Base-by-base conservation (phyloP, 352 stramenopile species). In the Phytophthora sansomeana region DNA sequence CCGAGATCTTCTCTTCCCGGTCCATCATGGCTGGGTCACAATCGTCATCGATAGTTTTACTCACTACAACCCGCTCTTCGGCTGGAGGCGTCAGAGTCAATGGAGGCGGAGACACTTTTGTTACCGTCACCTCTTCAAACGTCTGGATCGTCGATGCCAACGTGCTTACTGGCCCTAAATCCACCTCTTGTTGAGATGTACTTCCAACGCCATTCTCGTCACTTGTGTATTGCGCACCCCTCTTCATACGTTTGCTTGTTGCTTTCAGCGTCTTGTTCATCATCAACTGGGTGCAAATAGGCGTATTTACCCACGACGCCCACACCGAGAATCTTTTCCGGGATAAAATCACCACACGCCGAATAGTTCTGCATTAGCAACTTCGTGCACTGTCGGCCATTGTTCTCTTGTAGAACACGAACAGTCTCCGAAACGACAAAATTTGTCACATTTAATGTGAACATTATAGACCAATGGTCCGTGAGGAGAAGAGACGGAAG, bases 281-380 rank as follows among this genome's bases (percentile, higher is more conserved):
- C 78, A 16, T 90, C 77, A 6, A 90, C 54, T 5, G 87, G 80
- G 58, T 90, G 80, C 56, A 96, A 70, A 24, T 83, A 93, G 10
- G 85, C 85, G 58, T 91, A 94, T 48, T 94, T 94, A 51, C 83
- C 85, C 9, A 96, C 59, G 6, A 96, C 87, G 17, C 84, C 84
- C 8, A 96, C 67, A 14, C 87, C 87, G 11, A 96, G 56, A 50
- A 96, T 93, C 54, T 96, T 96, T 56, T 96, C 87, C 2, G 87
- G 87, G 28, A 96, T 96, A 42, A 96, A 96, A 17, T 96, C 87
- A 16, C 87, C 87, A 33, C 85, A 91, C 0, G 85, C 85, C 58
- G 85, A 92, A 49, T 93, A 96, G 44, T 96, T 96, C 54, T 96
- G 87, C 85, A 96, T 94, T 16, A 96, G 73, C 28, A 96, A 50